These are phyloP conservation scores for Monosporozyma aerobia DNA, from an alignment of 805 yeast species.

Conservation along the genomic window DNA sequence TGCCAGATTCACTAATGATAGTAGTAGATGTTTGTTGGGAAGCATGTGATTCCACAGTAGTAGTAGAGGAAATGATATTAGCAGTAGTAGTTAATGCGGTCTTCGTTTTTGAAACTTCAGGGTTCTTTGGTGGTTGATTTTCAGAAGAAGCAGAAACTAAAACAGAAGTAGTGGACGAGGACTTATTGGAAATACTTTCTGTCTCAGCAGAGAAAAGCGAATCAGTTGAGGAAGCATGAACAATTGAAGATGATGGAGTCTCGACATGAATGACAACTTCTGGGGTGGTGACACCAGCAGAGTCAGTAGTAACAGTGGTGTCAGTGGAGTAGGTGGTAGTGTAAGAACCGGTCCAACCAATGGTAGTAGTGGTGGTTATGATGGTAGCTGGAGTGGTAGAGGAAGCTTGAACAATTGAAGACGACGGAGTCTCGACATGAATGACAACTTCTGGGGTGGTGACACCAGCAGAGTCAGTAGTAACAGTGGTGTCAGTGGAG, in stretches of 20 bases:
- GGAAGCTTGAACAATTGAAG: background rate
- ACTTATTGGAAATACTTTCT: slow-evolving; percentile 6
- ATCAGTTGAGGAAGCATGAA: slow-evolving; percentile 9
- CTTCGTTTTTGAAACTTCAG: background rate
- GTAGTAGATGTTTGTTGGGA: background rate
- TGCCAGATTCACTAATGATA: background rate
- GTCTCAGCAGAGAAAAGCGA: slow-evolving; percentile 9
- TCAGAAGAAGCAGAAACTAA: background rate
- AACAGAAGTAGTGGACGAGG: slow-evolving; percentile 3
- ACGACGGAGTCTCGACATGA: slow-evolving; percentile 11
- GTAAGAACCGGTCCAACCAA: slow-evolving; percentile 13
- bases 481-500: slow-evolving; percentile 11
- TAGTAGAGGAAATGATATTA: background rate
- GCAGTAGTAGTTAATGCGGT: background rate
- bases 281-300: slow-evolving; percentile 2
- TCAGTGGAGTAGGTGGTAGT: slow-evolving; percentile 3
- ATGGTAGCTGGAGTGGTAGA: background rate
- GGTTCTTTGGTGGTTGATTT: background rate
- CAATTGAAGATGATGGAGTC: slow-evolving; percentile 5
- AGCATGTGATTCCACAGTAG: background rate
- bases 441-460: slow-evolving; percentile 10
- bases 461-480: slow-evolving; percentile 6
- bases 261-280: slow-evolving; percentile 7
- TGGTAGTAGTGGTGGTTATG: slow-evolving; percentile 5
- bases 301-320: slow-evolving; percentile 1